phyloP scores from a whole-genome alignment of 345 rosid species.

The Gossypium bickii region DNA sequence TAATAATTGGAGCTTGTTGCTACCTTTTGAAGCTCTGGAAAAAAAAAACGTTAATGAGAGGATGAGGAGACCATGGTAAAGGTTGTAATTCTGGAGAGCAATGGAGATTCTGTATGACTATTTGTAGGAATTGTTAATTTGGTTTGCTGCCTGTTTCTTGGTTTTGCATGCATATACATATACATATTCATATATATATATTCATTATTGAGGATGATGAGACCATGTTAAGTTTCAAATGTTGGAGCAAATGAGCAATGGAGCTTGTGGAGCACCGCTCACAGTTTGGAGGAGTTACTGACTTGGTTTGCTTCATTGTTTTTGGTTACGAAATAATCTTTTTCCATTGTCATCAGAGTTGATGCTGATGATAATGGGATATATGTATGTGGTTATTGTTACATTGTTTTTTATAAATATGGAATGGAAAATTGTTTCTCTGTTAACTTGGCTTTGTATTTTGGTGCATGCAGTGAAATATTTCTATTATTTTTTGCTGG shows the following conservation, averaged over 20 bases:
- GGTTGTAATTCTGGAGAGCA: conserved; percentile 51
- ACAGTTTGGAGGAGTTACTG: conserved; percentile 63
- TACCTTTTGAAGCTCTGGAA: conserved; percentile 49
- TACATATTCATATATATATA: no score
- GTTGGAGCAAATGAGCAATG: conserved; percentile 32
- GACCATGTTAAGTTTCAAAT: background rate
- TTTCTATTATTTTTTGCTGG: conserved; percentile 26
- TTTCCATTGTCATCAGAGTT: background rate
- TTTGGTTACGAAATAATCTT: conserved; percentile 17
- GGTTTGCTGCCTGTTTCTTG: conserved; percentile 70
- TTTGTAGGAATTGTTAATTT: conserved; percentile 75
- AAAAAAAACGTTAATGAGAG: background rate
- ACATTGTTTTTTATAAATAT: conserved; percentile 11
- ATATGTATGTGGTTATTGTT: conserved; percentile 27
- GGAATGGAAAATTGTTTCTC: conserved; percentile 1
- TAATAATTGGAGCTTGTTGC: conserved; percentile 21
- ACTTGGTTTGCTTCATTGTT: conserved; percentile 82
- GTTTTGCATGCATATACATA: background rate
- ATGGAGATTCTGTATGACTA: conserved; percentile 82
- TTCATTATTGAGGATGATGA: background rate
- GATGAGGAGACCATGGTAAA: background rate
- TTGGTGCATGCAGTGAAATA: conserved; percentile 33
- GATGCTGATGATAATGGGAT: conserved; percentile 28
- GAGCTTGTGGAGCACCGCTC: conserved; percentile 71
- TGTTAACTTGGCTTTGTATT: conserved; percentile 21